Conservation (phyloP, 805 yeast genomes). For the Millerozyma acaciae region DNA sequence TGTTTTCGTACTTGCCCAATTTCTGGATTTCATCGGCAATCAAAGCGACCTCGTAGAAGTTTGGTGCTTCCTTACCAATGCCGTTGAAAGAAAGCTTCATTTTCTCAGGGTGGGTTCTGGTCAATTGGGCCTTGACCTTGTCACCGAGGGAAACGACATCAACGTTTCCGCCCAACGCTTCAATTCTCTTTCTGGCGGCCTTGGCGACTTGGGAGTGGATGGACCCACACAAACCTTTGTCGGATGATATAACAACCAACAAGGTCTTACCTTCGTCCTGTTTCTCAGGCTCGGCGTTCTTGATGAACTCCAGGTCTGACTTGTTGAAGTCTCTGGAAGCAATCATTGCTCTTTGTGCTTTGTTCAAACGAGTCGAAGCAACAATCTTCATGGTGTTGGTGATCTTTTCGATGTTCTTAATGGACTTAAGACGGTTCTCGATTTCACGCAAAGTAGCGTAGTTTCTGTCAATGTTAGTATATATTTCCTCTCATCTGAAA, state of each 20-base stretch:
- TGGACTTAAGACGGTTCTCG: conserved; percentile 95
- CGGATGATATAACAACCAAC: conserved; percentile 86
- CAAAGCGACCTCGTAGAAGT: conserved; percentile 82
- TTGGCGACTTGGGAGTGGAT: conserved; percentile 94
- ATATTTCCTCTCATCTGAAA: too few relatives aligned
- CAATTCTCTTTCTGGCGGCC: conserved; percentile 68
- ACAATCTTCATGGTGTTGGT: conserved; percentile 99
- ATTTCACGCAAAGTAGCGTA: conserved; percentile 98
- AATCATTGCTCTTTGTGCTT: conserved; percentile 93
- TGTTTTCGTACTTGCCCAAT: conserved; percentile 67
- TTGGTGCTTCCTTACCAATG: conserved; percentile 96
- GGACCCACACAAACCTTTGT: conserved; percentile 98
- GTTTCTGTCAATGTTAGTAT: conserved; percentile 52
- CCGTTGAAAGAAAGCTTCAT: conserved; percentile 79
- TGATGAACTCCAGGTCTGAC: conserved; percentile 75
- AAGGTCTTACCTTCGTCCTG: conserved; percentile 61
- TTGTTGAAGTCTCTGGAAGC: conserved; percentile 80
- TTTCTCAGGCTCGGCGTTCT: conserved; percentile 73
- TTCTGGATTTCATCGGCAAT: conserved; percentile 79
- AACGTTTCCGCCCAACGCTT: conserved; percentile 56
- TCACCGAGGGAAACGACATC: conserved; percentile 92
- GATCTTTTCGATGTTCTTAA: conserved; percentile 97
- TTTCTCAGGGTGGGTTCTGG: conserved; percentile 72
- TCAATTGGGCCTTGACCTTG: conserved; percentile 83
- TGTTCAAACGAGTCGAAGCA: conserved; percentile 93